Base-by-base conservation (phyloP, 306 rosid genomes). In the Acmispon strigosus region DNA sequence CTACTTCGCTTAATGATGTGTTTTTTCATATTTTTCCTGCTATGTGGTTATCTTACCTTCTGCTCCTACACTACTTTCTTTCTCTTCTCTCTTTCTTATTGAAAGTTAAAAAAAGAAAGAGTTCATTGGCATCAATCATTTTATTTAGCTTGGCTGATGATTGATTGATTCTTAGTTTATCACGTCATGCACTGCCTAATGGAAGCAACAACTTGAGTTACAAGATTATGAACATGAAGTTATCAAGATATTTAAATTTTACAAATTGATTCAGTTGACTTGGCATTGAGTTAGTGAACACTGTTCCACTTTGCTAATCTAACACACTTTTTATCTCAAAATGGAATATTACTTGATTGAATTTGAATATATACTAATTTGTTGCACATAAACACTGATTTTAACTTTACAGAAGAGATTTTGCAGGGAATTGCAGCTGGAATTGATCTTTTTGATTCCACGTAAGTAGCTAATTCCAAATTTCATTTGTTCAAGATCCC, bases 351-450 rank as follows among this genome's bases (percentile, higher is more conserved):
- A 5, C 57, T 36, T 41, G 49, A 58, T 67, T 75, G 17, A 49
- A 27, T 78, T 66, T 20, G 70, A 20, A 24, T 56, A 16, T 36
- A 62, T 74, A 61, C 58, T 64, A 14, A 34, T 29, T 41, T 47
- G 8, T 70, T 41, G 74, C 42, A 29, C 79, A 51, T 72, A 57
- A 69, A 77, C 52, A 36, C 50, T 61, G 37, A 54, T 83, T 43
- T 75, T 60, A 63, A 76, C 62, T 70, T 85, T 65, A 60, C 92
- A 93, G 98, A 94, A 92, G 98, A 94, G 85, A 86, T 90, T 78
- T 83, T 94, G 87, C 96, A 90, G 82, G 98, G 98, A 10, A 66
- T 90, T 78, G 88, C 90, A 75, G 84, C 96, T 0, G 97, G 97
- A 66, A 69, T 94, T 37, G 98, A 90, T 80, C 88, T 94, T 41